phyloP scores from a whole-genome alignment of 2,329 filamentous ascomycete species.

The Beauveria bassiana region DNA sequence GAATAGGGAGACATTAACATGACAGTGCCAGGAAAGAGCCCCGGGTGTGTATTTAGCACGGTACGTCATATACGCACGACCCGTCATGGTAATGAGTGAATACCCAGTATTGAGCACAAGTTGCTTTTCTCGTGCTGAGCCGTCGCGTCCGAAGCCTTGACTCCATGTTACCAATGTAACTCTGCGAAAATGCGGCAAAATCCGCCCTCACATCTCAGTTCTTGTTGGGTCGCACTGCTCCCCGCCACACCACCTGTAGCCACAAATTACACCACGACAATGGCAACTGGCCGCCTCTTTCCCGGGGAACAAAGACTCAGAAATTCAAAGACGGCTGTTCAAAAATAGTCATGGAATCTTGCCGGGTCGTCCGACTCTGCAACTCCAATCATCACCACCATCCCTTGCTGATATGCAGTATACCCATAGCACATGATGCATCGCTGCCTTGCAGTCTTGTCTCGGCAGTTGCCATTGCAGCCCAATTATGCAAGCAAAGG shows the following conservation, averaged over 20 bases:
- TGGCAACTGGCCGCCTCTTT: neutral
- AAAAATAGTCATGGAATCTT: too few relatives aligned
- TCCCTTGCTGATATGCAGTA: neutral
- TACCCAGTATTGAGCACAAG: neutral
- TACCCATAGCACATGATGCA: neutral
- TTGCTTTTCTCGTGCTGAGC: neutral
- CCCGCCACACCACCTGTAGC: neutral
- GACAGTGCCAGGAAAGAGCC: neutral
- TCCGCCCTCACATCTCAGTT: constrained; percentile 7
- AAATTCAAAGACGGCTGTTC: too few relatives aligned
- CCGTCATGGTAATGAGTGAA: neutral
- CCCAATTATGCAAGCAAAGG: neutral
- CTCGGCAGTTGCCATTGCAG: constrained; percentile 1
- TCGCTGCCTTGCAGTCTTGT: neutral
- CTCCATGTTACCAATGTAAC: neutral
- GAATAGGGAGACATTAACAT: neutral
- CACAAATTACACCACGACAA: neutral
- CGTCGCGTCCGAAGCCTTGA: neutral
- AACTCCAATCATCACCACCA: neutral
- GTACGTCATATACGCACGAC: neutral
- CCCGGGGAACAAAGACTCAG: too few relatives aligned
- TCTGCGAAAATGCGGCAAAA: neutral
- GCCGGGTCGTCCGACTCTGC: too few relatives aligned
- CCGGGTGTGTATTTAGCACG: neutral
- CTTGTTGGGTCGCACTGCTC: neutral